These are phyloP conservation scores for Aspergillus spinulosporus DNA, from an alignment of 2,329 filamentous ascomycete species.

Conservation along the genomic window DNA sequence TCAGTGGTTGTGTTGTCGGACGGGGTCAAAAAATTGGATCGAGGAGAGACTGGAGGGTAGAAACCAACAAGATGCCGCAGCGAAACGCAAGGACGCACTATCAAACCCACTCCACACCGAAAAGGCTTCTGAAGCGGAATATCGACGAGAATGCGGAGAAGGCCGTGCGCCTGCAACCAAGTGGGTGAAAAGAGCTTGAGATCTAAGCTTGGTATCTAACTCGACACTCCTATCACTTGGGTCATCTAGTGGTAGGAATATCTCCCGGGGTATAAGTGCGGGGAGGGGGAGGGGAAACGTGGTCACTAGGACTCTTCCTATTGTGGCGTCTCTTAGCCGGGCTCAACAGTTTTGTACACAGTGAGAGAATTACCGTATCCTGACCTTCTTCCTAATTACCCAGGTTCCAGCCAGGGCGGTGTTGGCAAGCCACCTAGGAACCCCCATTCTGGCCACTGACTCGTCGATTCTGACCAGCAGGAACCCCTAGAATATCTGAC, in stretches of 20 bases:
- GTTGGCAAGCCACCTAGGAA: not conserved
- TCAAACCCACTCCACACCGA: not conserved
- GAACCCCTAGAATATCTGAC: not conserved
- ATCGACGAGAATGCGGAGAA: slow-evolving; percentile 1
- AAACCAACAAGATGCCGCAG: not conserved
- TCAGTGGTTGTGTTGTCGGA: not conserved
- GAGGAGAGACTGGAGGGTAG: too few species aligned
- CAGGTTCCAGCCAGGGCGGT: not conserved
- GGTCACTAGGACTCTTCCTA: too few species aligned
- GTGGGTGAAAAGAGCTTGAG: not conserved
- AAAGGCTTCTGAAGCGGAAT: not conserved
- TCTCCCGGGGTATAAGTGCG: too few species aligned
- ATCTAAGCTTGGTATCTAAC: not conserved
- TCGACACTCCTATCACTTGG: not conserved
- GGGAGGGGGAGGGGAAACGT: too few species aligned
- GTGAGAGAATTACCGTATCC: not conserved
- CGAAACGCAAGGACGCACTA: not conserved
- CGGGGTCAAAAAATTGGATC: too few species aligned
- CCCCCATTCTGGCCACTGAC: not conserved
- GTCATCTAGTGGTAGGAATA: not conserved
- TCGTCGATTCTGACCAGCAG: not conserved
- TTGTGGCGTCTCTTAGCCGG: too few species aligned
- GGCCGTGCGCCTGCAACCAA: not conserved
- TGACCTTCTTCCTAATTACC: not conserved
- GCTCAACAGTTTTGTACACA: not conserved